Evolutionary conservation across 805 yeast genomes (phyloP).

Genomic region (Hanseniaspora valbyensis): DNA sequence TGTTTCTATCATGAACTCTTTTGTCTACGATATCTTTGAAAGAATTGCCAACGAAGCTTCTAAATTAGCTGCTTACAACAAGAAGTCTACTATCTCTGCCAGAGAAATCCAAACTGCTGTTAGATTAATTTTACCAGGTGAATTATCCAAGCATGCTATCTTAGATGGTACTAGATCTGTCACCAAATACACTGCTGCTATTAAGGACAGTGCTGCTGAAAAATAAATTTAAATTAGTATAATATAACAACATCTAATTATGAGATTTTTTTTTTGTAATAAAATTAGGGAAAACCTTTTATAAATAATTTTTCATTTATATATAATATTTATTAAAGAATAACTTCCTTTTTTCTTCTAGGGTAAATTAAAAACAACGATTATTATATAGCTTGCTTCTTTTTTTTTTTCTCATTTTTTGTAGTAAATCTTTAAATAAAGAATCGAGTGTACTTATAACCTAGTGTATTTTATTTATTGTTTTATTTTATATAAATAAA

Average conservation of each 20-base stretch:
- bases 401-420: background rate
- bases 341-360: conserved; percentile 13
- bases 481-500: background rate
- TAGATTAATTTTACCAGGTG: conserved; percentile 96
- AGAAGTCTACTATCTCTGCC: conserved; percentile 93
- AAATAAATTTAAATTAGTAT: conserved; percentile 8
- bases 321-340: background rate
- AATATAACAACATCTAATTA: background rate
- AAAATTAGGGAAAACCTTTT: conserved; percentile 5
- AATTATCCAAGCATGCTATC: conserved; percentile 95
- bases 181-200: conserved; percentile 76
- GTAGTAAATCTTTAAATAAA: no score
- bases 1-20: conserved; percentile 97
- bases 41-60: conserved; percentile 97
- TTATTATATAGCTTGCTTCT: background rate
- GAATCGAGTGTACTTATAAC: no score
- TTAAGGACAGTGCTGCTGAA: conserved; percentile 18
- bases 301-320: conserved; percentile 3
- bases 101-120: conserved; percentile 99
- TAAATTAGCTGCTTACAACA: conserved; percentile 96
- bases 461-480: no score
- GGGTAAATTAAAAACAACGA: conserved; percentile 2
- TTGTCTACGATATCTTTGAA: conserved; percentile 95
- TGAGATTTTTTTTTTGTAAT: conserved; percentile 14
- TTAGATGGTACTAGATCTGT: conserved; percentile 98